phyloP scores from a whole-genome alignment of 1,139 yeast species.

The Sugiyamaella grinbergsii region DNA sequence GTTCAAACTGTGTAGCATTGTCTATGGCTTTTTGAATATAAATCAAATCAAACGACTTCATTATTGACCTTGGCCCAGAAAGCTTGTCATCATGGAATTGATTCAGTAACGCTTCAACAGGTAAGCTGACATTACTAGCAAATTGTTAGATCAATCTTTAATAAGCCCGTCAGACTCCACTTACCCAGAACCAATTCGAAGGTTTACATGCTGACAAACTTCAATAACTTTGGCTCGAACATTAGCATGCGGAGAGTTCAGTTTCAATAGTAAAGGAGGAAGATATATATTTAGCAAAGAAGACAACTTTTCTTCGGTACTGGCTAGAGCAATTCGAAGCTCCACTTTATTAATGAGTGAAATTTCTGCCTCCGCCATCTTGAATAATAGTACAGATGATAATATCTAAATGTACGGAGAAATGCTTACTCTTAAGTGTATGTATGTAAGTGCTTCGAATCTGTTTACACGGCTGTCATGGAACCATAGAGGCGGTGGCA shows the following conservation, averaged over 20 bases:
- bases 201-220: conserved; percentile 65
- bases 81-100: conserved; percentile 63
- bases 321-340: conserved; percentile 77
- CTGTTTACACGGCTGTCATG: conserved; percentile 7
- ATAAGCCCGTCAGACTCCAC: conserved; percentile 23
- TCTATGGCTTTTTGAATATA: conserved; percentile 64
- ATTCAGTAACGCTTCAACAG: conserved; percentile 59
- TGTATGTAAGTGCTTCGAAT: too few species aligned
- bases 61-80: conserved; percentile 51
- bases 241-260: conserved; percentile 68
- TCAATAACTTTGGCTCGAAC: conserved; percentile 71
- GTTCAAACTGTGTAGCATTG: conserved; percentile 1
- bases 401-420: not conserved
- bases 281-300: conserved; percentile 62
- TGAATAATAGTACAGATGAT: not conserved
- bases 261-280: conserved; percentile 75
- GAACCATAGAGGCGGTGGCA: conserved; percentile 12
- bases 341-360: conserved; percentile 58
- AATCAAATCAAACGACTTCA: conserved; percentile 64
- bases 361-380: conserved; percentile 40
- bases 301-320: conserved; percentile 65
- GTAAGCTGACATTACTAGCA: conserved; percentile 52
- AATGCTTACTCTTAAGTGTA: not conserved
- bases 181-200: conserved; percentile 61
- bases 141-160: conserved; percentile 1